Evolutionary conservation across 306 rosid species (phyloP), one percentile per base, ranked within the genome.

Genomic region (Morella rubra): DNA sequence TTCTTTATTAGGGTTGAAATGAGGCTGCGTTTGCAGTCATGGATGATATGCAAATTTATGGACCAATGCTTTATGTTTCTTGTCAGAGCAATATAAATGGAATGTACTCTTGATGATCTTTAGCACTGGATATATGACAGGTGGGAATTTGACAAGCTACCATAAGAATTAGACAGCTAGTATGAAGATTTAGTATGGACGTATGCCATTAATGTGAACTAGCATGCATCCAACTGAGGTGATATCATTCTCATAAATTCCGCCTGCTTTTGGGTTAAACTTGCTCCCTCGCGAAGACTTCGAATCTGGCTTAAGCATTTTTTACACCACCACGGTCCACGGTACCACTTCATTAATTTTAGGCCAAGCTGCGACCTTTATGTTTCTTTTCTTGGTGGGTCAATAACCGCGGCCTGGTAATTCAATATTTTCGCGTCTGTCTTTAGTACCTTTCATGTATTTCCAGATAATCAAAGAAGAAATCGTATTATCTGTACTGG

Each of bases 181-280:
- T 59, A 10, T 24, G 27, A 37, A 59, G 9, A 49, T 13, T 37
- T 52, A 52, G 10, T 24, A 73, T 72, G 69, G 52, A 52, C 76
- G 51, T 40, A 52, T 68, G 53, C 72, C 52, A 71, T 79, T 7
- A 81, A 72, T 81, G 70, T 3, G 46, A 20, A 11, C 22, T 8
- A 61, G 32, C 19, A 12, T n/a, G 1, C 14, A 9, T 78, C 76
- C 52, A 41, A 78, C 6, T 56, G 69, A 69, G 69, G 66, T 85
- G 84, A 79, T 83, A 62, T 83, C 84, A 81, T 49, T 44, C 41
- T 69, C 76, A 18, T 67, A 76, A 77, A 80, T 77, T 68, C 61
- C 71, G 79, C 78, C 78, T 73, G 52, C 58, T 80, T 84, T 58
- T 80, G 76, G 82, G 85, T 44, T 78, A 54, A 27, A 79, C 61